These are phyloP conservation scores for Pestalotiopsis sp. DNA, from an alignment of 2,329 filamentous ascomycete genomes.

Conservation along the genomic window DNA sequence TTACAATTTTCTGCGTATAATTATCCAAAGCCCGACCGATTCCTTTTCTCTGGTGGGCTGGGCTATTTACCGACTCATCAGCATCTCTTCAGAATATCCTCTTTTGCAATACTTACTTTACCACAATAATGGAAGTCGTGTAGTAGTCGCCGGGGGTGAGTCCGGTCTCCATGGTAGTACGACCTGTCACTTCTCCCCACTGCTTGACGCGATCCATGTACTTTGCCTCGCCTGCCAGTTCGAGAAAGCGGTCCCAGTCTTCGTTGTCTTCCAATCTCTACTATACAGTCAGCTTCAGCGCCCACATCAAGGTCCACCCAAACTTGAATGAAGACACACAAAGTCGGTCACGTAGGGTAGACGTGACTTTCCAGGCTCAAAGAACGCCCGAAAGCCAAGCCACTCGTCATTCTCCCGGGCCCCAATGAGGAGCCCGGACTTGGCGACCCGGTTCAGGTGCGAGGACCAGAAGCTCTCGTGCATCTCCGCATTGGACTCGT, in stretches of 20 bases:
- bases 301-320: neutral
- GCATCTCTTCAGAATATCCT: no score
- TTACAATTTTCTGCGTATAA: neutral
- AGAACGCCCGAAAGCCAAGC: constrained; percentile 3
- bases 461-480: constrained; percentile 9
- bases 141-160: neutral
- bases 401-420: neutral
- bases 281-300: neutral
- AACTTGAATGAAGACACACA: neutral
- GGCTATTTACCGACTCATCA: neutral
- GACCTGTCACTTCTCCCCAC: neutral
- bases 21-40: neutral
- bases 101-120: neutral
- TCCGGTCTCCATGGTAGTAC: neutral
- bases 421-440: neutral
- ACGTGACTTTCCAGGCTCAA: constrained; percentile 1
- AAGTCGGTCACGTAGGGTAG: constrained; percentile 1
- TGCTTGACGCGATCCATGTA: neutral
- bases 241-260: constrained; percentile 6
- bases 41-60: neutral
- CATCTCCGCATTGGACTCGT: constrained; percentile 5
- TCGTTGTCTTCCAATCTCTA: neutral
- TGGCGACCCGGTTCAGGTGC: constrained; percentile 1
- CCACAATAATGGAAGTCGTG: constrained; percentile 6
- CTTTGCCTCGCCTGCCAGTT: neutral